These are phyloP conservation scores for Crithidia bombi DNA, from an alignment of 208 protist genomes.

Conservation along the genomic window DNA sequence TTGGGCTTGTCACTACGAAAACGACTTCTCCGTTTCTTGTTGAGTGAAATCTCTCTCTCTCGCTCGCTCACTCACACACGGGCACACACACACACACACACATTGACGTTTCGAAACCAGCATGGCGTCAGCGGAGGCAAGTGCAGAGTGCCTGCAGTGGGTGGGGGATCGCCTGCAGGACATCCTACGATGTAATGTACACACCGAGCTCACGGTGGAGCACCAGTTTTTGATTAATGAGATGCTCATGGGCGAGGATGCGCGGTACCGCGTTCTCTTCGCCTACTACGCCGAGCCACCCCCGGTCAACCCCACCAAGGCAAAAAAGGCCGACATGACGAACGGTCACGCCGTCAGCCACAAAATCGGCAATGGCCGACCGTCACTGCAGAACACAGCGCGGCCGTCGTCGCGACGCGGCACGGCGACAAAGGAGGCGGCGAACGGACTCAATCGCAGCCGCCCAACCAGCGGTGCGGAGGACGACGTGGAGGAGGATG, in stretches of 20 bases:
- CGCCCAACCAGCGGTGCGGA: conserved; percentile 23
- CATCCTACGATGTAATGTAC: conserved; percentile 51
- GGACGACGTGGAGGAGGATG: conserved; percentile 6
- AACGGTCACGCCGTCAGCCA: background rate
- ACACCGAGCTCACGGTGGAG: conserved; percentile 49
- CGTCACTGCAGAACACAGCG: conserved; percentile 5
- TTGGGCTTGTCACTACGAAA: too few species aligned
- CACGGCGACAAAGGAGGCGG: conserved; percentile 4
- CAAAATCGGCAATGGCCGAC: background rate
- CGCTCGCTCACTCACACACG: too few species aligned
- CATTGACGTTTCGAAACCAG: background rate
- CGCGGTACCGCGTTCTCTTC: conserved; percentile 64
- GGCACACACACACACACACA: too few species aligned
- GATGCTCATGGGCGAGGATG: conserved; percentile 88
- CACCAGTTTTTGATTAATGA: conserved; percentile 70
- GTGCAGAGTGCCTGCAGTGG: conserved; percentile 84
- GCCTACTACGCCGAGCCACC: conserved; percentile 69
- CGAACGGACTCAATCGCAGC: conserved; percentile 26
- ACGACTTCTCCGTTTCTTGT: too few species aligned
- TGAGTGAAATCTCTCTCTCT: too few species aligned
- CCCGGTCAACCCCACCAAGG: background rate
- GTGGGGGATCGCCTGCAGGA: conserved; percentile 65
- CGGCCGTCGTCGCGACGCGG: conserved; percentile 1
- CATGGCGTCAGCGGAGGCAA: conserved; percentile 59
- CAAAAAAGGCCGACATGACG: background rate